Evolutionary conservation across 78 protist genomes (phyloP).

Genomic region (Acrasis kona): DNA sequence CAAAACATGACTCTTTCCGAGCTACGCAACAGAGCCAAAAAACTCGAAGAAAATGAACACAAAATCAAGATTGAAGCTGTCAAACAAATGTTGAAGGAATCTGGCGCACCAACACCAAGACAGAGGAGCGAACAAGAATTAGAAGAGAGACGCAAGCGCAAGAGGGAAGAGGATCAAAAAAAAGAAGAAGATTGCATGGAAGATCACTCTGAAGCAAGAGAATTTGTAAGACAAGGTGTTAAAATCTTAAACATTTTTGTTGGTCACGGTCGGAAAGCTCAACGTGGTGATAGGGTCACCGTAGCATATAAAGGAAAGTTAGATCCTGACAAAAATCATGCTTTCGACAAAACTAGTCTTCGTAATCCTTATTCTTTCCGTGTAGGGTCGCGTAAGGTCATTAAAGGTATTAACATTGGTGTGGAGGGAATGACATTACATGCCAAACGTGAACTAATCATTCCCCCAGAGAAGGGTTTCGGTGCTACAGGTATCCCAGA

Average conservation of each 20-base stretch:
- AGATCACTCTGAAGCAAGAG: background rate
- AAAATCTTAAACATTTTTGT: background rate
- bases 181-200: background rate
- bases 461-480: conserved; percentile 52
- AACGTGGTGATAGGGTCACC: background rate
- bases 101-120: too few species aligned
- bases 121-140: too few species aligned
- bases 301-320: background rate
- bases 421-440: conserved; percentile 53
- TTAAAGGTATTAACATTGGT: conserved; percentile 63
- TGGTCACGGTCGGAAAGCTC: background rate
- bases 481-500: conserved; percentile 38
- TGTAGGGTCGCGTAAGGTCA: conserved; percentile 43
- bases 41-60: background rate
- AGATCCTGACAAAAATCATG: background rate
- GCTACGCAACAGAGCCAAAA: background rate
- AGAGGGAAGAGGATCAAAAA: background rate
- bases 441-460: conserved; percentile 39
- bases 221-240: background rate
- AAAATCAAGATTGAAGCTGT: background rate
- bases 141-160: background rate
- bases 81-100: too few species aligned
- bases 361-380: conserved; percentile 43
- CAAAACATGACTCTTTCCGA: background rate
- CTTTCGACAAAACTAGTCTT: conserved; percentile 2